Evolutionary conservation across 345 rosid species (phyloP).

Genomic region (Lepidium aucheri): DNA sequence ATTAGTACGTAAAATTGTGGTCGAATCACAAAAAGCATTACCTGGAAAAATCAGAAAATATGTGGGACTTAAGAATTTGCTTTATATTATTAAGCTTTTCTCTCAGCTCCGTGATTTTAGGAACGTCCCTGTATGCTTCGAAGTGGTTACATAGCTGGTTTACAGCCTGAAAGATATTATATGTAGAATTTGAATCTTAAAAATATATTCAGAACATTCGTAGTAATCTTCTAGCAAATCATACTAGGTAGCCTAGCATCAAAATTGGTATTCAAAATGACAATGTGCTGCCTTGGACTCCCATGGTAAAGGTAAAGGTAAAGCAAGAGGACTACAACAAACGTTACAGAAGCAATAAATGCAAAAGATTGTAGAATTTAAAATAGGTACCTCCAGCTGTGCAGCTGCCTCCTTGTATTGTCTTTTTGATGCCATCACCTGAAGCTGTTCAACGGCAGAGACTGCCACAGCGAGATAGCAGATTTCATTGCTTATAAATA

Average conservation of each 20-base stretch:
- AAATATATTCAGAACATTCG: background rate
- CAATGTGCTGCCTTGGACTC: background rate
- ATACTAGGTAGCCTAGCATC: background rate
- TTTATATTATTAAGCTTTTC: slow-evolving; percentile 94
- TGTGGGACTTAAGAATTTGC: slow-evolving; percentile 93
- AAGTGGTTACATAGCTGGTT: slow-evolving; percentile 95
- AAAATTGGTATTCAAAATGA: background rate
- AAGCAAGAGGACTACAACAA: background rate
- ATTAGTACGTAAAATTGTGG: background rate
- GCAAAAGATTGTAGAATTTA: background rate
- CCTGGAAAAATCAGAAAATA: slow-evolving; percentile 96
- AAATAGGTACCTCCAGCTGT: slow-evolving; percentile 77
- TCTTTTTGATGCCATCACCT: slow-evolving; percentile 94
- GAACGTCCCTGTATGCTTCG: slow-evolving; percentile 95
- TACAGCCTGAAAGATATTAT: slow-evolving; percentile 75
- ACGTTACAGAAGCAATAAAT: background rate
- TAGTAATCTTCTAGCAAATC: background rate
- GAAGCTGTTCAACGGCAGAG: slow-evolving; percentile 99
- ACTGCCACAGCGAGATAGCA: slow-evolving; percentile 43
- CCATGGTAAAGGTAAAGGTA: slow-evolving; percentile 10
- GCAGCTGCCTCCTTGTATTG: slow-evolving; percentile 98
- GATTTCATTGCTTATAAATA: slow-evolving; percentile 1
- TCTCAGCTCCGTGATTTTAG: slow-evolving; percentile 92
- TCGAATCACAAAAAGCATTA: slow-evolving; percentile 21
- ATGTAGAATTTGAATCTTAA: background rate